Percentiles rank a stretch among this genome's conserved stretches.
Conservation (phyloP, 176 grass and related monocot genomes). For the Stipa capillata region DNA sequence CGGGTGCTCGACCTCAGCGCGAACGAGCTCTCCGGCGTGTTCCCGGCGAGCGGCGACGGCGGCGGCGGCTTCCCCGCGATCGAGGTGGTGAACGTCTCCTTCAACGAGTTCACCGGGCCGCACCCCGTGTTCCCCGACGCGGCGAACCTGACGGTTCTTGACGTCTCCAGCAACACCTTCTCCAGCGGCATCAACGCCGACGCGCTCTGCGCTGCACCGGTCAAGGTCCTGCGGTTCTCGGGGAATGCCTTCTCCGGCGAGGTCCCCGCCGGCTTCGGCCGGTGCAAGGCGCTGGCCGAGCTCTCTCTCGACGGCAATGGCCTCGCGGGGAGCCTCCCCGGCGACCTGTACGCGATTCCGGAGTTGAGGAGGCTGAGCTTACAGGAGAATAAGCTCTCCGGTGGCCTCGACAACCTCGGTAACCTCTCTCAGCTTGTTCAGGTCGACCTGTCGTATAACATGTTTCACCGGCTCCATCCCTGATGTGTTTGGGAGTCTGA, state of each 20-base stretch:
- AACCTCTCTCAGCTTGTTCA: conserved; percentile 60
- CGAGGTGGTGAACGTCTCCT: conserved; percentile 54
- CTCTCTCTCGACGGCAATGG: conserved; percentile 53
- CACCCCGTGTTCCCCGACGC: conserved; percentile 44
- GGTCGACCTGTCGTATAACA: conserved; percentile 67
- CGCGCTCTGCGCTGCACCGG: conserved; percentile 28
- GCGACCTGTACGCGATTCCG: conserved; percentile 50
- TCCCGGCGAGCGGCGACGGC: conserved; percentile 8
- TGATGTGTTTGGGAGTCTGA: conserved; percentile 61
- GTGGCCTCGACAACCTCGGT: conserved; percentile 36
- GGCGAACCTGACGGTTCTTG: conserved; percentile 41
- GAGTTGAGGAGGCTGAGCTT: conserved; percentile 40
- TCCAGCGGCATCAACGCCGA: conserved; percentile 34
- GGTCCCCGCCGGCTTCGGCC: conserved; percentile 37
- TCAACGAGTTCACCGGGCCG: conserved; percentile 53
- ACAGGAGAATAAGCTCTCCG: conserved; percentile 55
- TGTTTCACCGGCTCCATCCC: conserved; percentile 54
- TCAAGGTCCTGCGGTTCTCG: conserved; percentile 56
- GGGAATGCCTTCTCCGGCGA: conserved; percentile 46
- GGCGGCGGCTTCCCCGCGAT: conserved; percentile 33
- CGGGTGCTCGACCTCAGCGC: conserved; percentile 59
- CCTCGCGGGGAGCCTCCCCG: conserved; percentile 49
- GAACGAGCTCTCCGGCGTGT: conserved; percentile 45
- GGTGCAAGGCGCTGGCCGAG: conserved; percentile 48
- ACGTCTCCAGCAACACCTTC: conserved; percentile 55